Conservation (phyloP, 208 protist species). For the Tritrichomonas foetus region DNA sequence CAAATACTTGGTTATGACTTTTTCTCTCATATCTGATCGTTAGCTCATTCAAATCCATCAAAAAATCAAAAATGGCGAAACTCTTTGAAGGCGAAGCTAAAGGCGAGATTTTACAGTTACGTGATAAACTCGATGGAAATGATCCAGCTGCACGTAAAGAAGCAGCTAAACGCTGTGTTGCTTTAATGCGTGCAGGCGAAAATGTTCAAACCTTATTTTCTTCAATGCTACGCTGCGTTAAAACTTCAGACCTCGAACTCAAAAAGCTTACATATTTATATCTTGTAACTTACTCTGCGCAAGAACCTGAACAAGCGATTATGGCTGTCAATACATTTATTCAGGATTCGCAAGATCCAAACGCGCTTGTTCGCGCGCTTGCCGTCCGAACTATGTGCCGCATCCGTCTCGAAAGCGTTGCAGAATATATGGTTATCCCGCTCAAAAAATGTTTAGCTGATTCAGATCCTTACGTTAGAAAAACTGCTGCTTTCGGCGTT, state of each 20-base stretch:
- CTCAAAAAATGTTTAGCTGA: constrained; percentile 3
- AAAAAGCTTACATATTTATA: constrained; percentile 38
- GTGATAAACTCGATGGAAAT: constrained; percentile 14
- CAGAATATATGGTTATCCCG: constrained; percentile 34
- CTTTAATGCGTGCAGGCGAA: constrained; percentile 2
- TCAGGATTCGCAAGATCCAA: constrained; percentile 36
- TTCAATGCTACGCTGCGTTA: constrained; percentile 34
- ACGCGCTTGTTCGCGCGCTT: background rate
- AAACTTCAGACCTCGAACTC: constrained; percentile 1
- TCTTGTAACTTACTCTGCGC: background rate
- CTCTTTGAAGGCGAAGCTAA: constrained; percentile 25
- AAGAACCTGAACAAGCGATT: constrained; percentile 37
- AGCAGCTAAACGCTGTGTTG: background rate
- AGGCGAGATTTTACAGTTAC: background rate
- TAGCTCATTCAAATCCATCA: too few species aligned
- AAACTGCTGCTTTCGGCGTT: constrained; percentile 88
- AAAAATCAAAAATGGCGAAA: background rate
- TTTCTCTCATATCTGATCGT: too few species aligned
- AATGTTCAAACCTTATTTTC: constrained; percentile 35
- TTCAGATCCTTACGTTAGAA: constrained; percentile 67
- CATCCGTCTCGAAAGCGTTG: constrained; percentile 27
- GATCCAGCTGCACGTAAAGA: background rate
- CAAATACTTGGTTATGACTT: too few species aligned
- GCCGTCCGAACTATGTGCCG: constrained; percentile 39
- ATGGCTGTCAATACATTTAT: constrained; percentile 39